These are phyloP conservation scores for Mimosa bimucronata DNA, from an alignment of 306 rosid species.

Conservation along the genomic window DNA sequence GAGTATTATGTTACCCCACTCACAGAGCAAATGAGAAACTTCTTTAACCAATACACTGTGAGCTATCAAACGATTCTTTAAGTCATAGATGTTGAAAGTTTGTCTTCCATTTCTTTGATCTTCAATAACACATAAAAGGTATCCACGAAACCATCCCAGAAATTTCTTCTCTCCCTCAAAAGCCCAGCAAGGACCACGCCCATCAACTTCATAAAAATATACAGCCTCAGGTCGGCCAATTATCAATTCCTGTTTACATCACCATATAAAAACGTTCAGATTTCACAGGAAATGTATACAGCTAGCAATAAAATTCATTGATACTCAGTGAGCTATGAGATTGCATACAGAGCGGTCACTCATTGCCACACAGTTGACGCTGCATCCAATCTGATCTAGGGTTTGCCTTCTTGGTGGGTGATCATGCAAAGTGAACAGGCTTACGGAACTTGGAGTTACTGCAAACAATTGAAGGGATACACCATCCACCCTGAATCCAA, in stretches of 20 bases:
- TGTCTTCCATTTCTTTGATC: conserved; percentile 84
- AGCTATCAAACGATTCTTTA: conserved; percentile 91
- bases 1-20: conserved; percentile 96
- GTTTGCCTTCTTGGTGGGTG: conserved; percentile 89
- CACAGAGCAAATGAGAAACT: conserved; percentile 95
- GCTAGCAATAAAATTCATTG: conserved; percentile 15
- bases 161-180: conserved; percentile 97
- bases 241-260: conserved; percentile 71
- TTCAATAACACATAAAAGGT: conserved; percentile 89
- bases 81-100: conserved; percentile 88
- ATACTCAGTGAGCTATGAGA: conserved; percentile 19
- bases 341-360: conserved; percentile 84
- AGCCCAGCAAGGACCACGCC: conserved; percentile 99
- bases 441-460: conserved; percentile 84
- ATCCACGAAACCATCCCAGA: conserved; percentile 97
- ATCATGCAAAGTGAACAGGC: conserved; percentile 73
- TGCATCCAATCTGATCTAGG: conserved; percentile 93
- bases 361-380: conserved; percentile 76
- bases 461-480: conserved; percentile 92
- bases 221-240: conserved; percentile 96
- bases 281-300: conserved; percentile 27
- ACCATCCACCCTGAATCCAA: conserved; percentile 94
- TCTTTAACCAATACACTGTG: conserved; percentile 80
- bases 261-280: conserved; percentile 37
- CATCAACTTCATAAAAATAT: conserved; percentile 96